Base-by-base conservation (phyloP, 2,329 filamentous ascomycete genomes). In the Rachicladosporium sp. region DNA sequence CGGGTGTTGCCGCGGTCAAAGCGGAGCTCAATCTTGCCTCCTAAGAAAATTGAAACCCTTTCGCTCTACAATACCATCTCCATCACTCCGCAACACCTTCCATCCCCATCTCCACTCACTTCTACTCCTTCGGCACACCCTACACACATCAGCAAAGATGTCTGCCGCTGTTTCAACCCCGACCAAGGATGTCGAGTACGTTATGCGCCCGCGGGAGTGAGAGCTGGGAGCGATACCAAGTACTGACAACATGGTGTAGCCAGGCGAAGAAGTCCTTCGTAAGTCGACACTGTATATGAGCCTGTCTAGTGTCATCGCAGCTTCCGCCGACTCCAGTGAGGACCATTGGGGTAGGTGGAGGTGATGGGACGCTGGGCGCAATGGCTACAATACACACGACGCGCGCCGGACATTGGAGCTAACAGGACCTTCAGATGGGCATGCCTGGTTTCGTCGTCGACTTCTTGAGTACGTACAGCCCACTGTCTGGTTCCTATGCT, bases 381-480 rank as follows among this genome's bases (percentile, higher is more conserved):
- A 12, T 12, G 30, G 12, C 12, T 12, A 32, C 10, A n/a, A n/a
- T n/a, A n/a, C 30, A 32, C 30, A 32, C 30, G 10, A 32, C 3
- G 12, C 10, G 10, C 12, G 30, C 30, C 10, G 12, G 12, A 32
- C 15, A 19, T 19, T 19, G 15, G 15, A 32, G 12, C 30, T 32
- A 32, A 32, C 30, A 12, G 30, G 10, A 32, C 30, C 12, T 12
- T n/a, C 30, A 32, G 30, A 53, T 58, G 50, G 55, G 55, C 52
- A 57, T 58, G 55, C 55, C 55, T 46, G 84, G 85, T 68, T 96
- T 96, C 78, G 64, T 95, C 66, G 85, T 93, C 65, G 89, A 96
- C 76, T 96, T 96, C 80, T 67, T 96, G 79, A 96, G 87, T 93
- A 93, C 64, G 88, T 91, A 48, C 31, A 4, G 37, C 36, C 46